A percentile compares a stretch with the other conserved stretches of the same genome.
Evolutionary conservation across 2,329 filamentous ascomycete species (phyloP).

Genomic region (Xylariaceae sp.): DNA sequence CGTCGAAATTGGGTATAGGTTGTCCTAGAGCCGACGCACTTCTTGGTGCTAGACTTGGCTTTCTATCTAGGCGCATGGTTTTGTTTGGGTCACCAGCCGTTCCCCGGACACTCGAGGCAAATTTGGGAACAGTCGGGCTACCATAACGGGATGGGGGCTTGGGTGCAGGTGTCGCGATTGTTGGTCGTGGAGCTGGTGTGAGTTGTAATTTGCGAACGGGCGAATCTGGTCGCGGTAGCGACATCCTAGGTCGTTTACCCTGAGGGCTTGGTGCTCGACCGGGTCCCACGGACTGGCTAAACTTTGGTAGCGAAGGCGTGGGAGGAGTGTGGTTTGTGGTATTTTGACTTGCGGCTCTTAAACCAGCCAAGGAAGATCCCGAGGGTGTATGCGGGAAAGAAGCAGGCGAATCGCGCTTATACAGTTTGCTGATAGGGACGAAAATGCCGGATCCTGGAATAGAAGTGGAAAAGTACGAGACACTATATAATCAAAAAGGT

Average conservation of each 20-base stretch:
- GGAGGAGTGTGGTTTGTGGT: slow-evolving; percentile 68
- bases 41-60: slow-evolving; percentile 60
- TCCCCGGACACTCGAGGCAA: slow-evolving; percentile 69
- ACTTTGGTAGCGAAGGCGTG: slow-evolving; percentile 73
- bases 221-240: slow-evolving; percentile 87
- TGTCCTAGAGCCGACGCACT: slow-evolving; percentile 66
- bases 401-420: slow-evolving; percentile 67
- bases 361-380: slow-evolving; percentile 63
- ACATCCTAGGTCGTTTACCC: slow-evolving; percentile 75
- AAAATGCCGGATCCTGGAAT: slow-evolving; percentile 90
- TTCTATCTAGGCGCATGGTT: slow-evolving; percentile 55
- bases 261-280: slow-evolving; percentile 74
- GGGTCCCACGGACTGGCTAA: slow-evolving; percentile 87
- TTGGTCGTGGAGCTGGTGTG: slow-evolving; percentile 64
- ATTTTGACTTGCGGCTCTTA: slow-evolving; percentile 63
- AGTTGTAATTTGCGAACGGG: slow-evolving; percentile 75
- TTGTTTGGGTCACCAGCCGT: slow-evolving; percentile 69
- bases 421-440: slow-evolving; percentile 82
- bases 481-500: slow-evolving; percentile 47
- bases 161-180: slow-evolving; percentile 60
- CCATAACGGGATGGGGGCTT: slow-evolving; percentile 64
- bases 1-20: slow-evolving; percentile 54
- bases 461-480: slow-evolving; percentile 82
- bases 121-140: slow-evolving; percentile 67
- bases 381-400: slow-evolving; percentile 71